Conservation (phyloP, 1,284 basidiomycete genomes). For the Trichosporon sp. region DNA sequence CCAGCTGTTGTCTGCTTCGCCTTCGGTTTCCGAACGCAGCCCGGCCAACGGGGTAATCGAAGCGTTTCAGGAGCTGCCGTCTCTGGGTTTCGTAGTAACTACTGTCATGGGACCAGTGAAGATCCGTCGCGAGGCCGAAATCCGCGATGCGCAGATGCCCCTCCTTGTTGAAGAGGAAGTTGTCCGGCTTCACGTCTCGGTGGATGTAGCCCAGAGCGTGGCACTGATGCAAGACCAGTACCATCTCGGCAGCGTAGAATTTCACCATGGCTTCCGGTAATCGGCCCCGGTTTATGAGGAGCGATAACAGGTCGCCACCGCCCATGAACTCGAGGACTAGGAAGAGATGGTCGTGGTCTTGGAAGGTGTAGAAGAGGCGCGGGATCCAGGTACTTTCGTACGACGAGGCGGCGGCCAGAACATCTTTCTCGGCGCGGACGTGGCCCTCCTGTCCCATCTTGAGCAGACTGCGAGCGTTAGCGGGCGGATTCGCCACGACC, state of each 20-base stretch:
- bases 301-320: constrained; percentile 91
- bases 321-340: constrained; percentile 94
- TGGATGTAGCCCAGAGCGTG: constrained; percentile 96
- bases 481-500: background rate
- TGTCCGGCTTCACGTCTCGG: constrained; percentile 95
- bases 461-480: constrained; percentile 66
- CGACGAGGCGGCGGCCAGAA: constrained; percentile 50
- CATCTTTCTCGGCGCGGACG: constrained; percentile 55
- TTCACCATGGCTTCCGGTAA: constrained; percentile 91
- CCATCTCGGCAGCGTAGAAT: constrained; percentile 98
- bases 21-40: constrained; percentile 31
- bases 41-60: constrained; percentile 78
- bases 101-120: constrained; percentile 75
- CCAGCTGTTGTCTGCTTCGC: constrained; percentile 15
- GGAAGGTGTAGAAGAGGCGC: constrained; percentile 76
- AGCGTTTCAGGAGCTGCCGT: constrained; percentile 80
- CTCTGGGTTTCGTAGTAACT: constrained; percentile 95
- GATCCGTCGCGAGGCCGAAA: constrained; percentile 82
- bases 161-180: constrained; percentile 89
- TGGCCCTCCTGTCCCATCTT: constrained; percentile 93
- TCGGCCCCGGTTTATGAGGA: constrained; percentile 89
- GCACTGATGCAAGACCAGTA: constrained; percentile 91
- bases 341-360: constrained; percentile 87
- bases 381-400: constrained; percentile 78
- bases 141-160: constrained; percentile 95